These are phyloP conservation scores for Dictyostelium intermedium DNA, from an alignment of 78 protist species.

Conservation along the genomic window DNA sequence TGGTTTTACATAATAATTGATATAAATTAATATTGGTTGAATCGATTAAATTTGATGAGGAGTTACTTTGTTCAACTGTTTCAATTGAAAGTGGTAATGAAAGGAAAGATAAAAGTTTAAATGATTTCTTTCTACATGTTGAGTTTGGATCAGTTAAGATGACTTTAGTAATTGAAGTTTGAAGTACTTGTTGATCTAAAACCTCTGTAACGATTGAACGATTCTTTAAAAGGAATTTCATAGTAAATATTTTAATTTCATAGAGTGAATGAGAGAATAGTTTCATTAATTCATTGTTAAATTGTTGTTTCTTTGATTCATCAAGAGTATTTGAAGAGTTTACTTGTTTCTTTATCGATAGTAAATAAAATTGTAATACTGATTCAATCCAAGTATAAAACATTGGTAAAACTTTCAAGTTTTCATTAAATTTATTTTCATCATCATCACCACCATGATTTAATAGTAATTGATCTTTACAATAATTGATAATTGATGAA, in stretches of 20 bases:
- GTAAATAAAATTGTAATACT: not conserved
- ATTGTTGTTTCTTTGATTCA: not conserved
- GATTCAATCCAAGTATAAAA: slow-evolving; percentile 2
- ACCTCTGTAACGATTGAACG: not conserved
- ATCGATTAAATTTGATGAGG: not conserved
- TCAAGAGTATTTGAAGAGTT: not conserved
- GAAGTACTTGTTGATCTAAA: slow-evolving; percentile 20
- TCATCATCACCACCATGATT: not conserved
- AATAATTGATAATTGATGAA: not conserved
- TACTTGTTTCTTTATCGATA: not conserved
- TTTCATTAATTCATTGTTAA: not conserved
- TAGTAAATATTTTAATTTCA: slow-evolving; percentile 39
- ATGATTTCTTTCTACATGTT: slow-evolving; percentile 17
- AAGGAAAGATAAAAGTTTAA: slow-evolving; percentile 1
- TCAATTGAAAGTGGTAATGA: slow-evolving; percentile 9
- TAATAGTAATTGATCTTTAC: not conserved
- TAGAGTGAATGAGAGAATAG: slow-evolving; percentile 4
- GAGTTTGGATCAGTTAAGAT: slow-evolving; percentile 16
- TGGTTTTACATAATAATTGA: not conserved
- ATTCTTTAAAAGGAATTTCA: slow-evolving; percentile 34
- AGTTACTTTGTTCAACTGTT: not conserved
- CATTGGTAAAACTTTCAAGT: slow-evolving; percentile 3
- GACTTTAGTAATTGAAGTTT: not conserved
- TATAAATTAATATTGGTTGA: not conserved
- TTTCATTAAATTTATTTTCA: not conserved